Conservation (phyloP, 2,329 filamentous ascomycete species). For the Diaporthe australafricana region DNA sequence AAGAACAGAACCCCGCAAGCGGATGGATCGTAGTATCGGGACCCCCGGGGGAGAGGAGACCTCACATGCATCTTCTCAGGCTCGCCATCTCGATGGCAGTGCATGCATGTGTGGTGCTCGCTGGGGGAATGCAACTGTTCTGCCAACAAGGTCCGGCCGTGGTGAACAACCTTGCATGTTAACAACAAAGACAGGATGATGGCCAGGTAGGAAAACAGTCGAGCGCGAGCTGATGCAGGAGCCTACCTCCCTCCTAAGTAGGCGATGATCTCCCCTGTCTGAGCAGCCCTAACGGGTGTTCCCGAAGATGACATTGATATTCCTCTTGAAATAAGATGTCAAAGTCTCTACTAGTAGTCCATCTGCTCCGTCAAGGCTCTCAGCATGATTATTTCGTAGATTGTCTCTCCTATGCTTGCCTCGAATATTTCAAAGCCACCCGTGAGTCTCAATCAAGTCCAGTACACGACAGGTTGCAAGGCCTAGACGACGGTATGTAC, state of each 20-base stretch:
- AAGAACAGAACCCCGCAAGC: constrained; percentile 7
- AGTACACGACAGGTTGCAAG: neutral
- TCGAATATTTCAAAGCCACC: neutral
- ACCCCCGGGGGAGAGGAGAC: neutral
- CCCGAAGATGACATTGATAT: neutral
- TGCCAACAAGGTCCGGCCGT: neutral
- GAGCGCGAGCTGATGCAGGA: neutral
- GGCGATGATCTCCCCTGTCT: neutral
- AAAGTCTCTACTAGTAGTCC: neutral
- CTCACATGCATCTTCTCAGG: neutral
- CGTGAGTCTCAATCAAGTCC: neutral
- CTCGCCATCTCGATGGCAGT: neutral
- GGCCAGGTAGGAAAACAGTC: no score
- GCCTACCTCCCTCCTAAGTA: neutral
- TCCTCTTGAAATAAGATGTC: neutral
- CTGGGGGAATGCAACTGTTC: no score
- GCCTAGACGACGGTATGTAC: neutral
- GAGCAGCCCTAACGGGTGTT: neutral
- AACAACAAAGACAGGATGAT: neutral
- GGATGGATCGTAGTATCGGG: neutral
- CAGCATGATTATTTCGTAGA: no score
- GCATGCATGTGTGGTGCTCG: no score
- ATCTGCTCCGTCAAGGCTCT: neutral
- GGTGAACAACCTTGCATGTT: neutral
- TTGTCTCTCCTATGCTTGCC: neutral